Evolutionary conservation across 176 grass and related monocot species (phyloP).

Genomic region (Cymbopogon citratus): DNA sequence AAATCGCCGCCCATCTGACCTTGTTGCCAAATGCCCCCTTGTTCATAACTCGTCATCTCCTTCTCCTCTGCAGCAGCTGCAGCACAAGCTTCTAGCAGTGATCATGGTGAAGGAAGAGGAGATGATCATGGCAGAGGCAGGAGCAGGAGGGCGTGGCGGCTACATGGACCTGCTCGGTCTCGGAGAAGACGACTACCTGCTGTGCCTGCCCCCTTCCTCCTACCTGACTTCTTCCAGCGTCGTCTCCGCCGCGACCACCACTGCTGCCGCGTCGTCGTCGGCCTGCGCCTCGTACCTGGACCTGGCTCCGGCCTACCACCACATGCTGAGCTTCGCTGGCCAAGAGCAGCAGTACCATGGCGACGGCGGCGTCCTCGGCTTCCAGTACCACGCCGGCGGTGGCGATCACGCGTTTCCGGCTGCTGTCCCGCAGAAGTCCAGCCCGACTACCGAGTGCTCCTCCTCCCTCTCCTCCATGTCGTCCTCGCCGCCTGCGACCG

Average conservation of each 20-base stretch:
- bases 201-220: constrained; percentile 39
- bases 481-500: constrained; percentile 35
- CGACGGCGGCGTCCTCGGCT: background rate
- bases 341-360: constrained; percentile 11
- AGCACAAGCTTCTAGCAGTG: background rate
- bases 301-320: constrained; percentile 15
- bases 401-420: constrained; percentile 1
- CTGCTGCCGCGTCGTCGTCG: constrained; percentile 6
- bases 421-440: constrained; percentile 32
- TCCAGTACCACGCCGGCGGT: constrained; percentile 26
- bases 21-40: background rate
- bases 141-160: background rate
- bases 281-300: constrained; percentile 23
- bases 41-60: background rate
- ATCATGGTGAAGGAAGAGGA: constrained; percentile 54
- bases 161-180: constrained; percentile 41
- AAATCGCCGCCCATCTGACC: background rate
- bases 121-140: constrained; percentile 27
- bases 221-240: constrained; percentile 23
- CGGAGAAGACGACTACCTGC: constrained; percentile 37
- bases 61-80: background rate
- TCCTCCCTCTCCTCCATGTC: constrained; percentile 53
- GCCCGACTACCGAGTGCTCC: constrained; percentile 44
- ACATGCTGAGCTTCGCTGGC: constrained; percentile 35
- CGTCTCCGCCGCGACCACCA: background rate